Evolutionary conservation across 2,329 filamentous ascomycete species (phyloP), one percentile per base, ranked within the genome.

Genomic region (Arthroderma sp.): DNA sequence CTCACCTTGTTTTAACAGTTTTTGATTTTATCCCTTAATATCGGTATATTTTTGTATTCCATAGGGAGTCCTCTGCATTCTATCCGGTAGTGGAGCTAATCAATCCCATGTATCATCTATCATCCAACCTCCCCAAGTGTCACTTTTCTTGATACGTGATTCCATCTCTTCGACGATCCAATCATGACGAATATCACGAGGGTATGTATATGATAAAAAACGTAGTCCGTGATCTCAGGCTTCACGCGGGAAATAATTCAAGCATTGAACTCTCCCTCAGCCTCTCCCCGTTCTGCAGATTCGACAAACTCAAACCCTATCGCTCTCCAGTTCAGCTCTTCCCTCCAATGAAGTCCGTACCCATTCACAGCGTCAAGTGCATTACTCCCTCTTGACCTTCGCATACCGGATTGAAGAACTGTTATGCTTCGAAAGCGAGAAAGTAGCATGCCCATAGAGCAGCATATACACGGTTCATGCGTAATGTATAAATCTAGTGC

Each of bases 401-500:
- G 81, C 61, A 84, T 79, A 61, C 82, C 83, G 0, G 57, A 44
- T 2, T 68, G 64, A 0, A 67, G 66, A 72, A 95, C 95, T 39
- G 95, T 80, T 55, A 91, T 87, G 56, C 86, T 84, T 47, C 88
- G 85, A 79, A 98, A 95, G 54, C 93, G 83, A 7, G 91, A 96
- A 69, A 97, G 91, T 21, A 97, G 78, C 64, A 97, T 86, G 1
- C 88, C 93, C 93, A 97, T 97, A 37, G 87, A 89, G 73, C 93
- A 98, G 81, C 95, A 94, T 60, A 95, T 81, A 69, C 93, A 98
- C 4, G 93, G 93, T 73, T 98, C 93, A 67, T 97, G 91, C 1
- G 91, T 95, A 60, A 94, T 78, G 73, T 96, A 97, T 58, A 98
- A 81, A 71, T 97, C 91, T 31, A 98, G 80, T 56, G 89, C 88